Evolutionary conservation across 129 eudicot species (phyloP).

Genomic region (Oenanthe sinensis): DNA sequence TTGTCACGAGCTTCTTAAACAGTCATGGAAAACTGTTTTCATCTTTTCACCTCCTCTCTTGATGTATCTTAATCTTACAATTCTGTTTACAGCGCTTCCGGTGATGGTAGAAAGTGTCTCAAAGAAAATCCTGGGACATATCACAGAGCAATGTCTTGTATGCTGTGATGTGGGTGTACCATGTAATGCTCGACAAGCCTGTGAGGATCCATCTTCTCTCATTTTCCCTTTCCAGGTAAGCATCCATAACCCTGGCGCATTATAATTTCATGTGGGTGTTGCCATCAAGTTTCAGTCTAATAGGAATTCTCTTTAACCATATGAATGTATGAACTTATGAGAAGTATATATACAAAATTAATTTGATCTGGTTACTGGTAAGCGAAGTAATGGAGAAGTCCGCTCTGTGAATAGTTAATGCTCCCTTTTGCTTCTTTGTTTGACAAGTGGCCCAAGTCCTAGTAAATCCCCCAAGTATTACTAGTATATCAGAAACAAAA

Average conservation of each 20-base stretch:
- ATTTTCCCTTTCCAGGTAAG: constrained; percentile 94
- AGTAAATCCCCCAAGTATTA: neutral
- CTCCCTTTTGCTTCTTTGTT: neutral
- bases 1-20: neutral
- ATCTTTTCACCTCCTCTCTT: neutral
- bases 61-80: constrained; percentile 7
- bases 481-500: constrained; percentile 3
- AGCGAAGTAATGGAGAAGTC: neutral
- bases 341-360: neutral
- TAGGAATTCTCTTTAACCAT: too few species aligned
- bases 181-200: constrained; percentile 86
- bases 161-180: constrained; percentile 85
- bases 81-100: constrained; percentile 61
- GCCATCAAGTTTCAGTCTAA: neutral
- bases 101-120: constrained; percentile 75
- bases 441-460: neutral
- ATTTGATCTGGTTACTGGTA: neutral
- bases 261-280: neutral
- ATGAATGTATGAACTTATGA: neutral
- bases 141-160: constrained; percentile 78
- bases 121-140: constrained; percentile 71
- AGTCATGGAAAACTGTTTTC: neutral
- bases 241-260: constrained; percentile 3
- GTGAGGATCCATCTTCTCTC: constrained; percentile 80
- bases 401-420: neutral